Evolutionary conservation across 345 rosid genomes (phyloP), one percentile per base, ranked within the genome.

Genomic region (Citrus cavaleriei): DNA sequence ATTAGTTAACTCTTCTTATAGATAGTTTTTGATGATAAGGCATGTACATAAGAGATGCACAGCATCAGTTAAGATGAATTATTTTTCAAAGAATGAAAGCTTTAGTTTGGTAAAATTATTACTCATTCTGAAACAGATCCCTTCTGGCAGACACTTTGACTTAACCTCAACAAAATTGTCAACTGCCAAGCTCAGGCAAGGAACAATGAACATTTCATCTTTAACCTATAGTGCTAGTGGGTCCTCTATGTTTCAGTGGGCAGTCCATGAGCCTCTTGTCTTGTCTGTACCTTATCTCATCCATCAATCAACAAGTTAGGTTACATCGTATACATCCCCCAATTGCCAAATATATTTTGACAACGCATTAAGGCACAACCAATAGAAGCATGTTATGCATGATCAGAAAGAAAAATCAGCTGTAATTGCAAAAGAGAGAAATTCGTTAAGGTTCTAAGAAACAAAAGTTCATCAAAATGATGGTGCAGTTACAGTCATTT

Each of bases 401-500:
- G 34, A 42, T 42, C n/a, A 69, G 8, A 8, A 30, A 25, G 58
- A 69, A 69, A 42, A 34, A 69, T 69, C 73, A 69, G 34, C 4
- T 22, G 22, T 14, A 14, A 37, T 24, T 40, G 32, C 61, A 71
- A 12, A 46, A 49, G 22, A 71, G 24, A 70, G 72, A 71, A 60
- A 13, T 68, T 30, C 19, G 73, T 70, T 25, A 72, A 76, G 60
- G 21, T 55, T 12, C 18, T 63, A 62, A 14, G 8, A 27, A 4
- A 68, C 67, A 5, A 72, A 81, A 57, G n/a, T 14, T 58, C 64
- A 77, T 77, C 30, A 73, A 75, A 77, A 46, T 38, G 49, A 49
- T 67, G 77, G 70, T 46, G 76, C 55, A 42, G 79, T 58, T 13
- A 49, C 30, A 74, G 76, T 70, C n/a, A 77, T 42, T 61, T 64